Evolutionary conservation across 2,329 filamentous ascomycete genomes (phyloP).

Genomic region (Monosporascus ibericus): DNA sequence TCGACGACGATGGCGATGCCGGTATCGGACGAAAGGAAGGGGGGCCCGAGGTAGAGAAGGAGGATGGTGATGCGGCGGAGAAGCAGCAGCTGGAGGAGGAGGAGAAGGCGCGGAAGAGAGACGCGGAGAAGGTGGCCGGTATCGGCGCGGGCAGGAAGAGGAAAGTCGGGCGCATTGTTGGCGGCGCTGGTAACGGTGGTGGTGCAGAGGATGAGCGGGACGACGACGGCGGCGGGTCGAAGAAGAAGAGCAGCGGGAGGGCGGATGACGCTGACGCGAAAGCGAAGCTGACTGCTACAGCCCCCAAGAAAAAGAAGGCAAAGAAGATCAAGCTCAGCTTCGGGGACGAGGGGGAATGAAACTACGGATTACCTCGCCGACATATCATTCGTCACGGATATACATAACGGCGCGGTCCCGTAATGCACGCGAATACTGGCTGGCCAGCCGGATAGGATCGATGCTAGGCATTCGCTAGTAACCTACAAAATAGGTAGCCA

Average conservation of each 20-base stretch:
- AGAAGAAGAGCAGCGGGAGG: slow-evolving; percentile 2
- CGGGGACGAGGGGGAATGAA: slow-evolving; percentile 44
- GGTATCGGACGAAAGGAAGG: slow-evolving; percentile 24
- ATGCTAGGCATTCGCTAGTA: too few relatives aligned
- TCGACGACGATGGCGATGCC: slow-evolving; percentile 24
- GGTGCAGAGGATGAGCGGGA: slow-evolving; percentile 21
- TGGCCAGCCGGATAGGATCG: too few relatives aligned
- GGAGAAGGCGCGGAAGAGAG: slow-evolving; percentile 12
- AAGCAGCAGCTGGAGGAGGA: slow-evolving; percentile 21
- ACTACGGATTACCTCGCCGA: too few relatives aligned
- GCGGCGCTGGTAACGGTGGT: slow-evolving; percentile 28
- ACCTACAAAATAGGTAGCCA: too few relatives aligned
- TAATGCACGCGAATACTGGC: too few relatives aligned
- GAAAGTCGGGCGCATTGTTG: slow-evolving; percentile 47
- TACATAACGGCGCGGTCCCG: background rate
- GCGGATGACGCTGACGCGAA: background rate
- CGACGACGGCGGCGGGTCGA: slow-evolving; percentile 8
- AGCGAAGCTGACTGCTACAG: slow-evolving; percentile 5
- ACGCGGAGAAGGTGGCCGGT: slow-evolving; percentile 30
- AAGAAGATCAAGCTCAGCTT: slow-evolving; percentile 66
- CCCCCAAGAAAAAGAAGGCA: slow-evolving; percentile 42
- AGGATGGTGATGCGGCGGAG: slow-evolving; percentile 9
- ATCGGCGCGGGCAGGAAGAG: slow-evolving; percentile 47
- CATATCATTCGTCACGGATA: background rate
- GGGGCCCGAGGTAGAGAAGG: slow-evolving; percentile 19